Evolutionary conservation across 2,329 filamentous ascomycete species (phyloP).

Genomic region (Neophaeococcomyces mojaviensis): DNA sequence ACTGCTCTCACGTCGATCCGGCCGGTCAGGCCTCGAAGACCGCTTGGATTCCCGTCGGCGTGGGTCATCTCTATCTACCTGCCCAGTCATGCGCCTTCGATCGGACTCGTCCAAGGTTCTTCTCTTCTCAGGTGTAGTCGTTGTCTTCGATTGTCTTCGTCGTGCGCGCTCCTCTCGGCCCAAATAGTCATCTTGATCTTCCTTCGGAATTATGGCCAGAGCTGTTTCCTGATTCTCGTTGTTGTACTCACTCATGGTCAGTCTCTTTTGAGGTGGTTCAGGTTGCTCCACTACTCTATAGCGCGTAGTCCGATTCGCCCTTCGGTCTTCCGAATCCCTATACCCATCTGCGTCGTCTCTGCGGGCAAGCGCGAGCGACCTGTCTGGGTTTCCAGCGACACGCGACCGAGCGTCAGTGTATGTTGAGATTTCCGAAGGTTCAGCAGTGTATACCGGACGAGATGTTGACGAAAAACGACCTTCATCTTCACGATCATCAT

Average conservation of each 20-base stretch:
- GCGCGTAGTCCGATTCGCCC: no score
- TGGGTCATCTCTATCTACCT: slow-evolving; percentile 4
- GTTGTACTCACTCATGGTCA: background rate
- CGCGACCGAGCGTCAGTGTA: background rate
- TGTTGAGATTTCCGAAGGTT: slow-evolving; percentile 5
- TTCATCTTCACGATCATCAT: slow-evolving; percentile 9
- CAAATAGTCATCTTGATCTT: background rate
- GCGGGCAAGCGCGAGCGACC: no score
- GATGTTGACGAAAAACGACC: background rate
- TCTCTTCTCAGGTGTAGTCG: slow-evolving; percentile 14
- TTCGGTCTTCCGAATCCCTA: no score
- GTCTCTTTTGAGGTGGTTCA: background rate
- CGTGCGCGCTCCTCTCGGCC: background rate
- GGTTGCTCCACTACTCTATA: no score
- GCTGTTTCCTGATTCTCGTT: background rate
- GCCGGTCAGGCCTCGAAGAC: slow-evolving; percentile 22
- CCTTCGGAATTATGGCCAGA: background rate
- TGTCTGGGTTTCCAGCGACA: no score
- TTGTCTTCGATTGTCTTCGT: slow-evolving; percentile 16
- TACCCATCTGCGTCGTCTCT: no score
- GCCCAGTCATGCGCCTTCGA: slow-evolving; percentile 15
- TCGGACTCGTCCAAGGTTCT: slow-evolving; percentile 10
- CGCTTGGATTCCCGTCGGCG: slow-evolving; percentile 15
- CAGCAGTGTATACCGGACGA: background rate
- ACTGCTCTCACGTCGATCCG: slow-evolving; percentile 7